A percentile compares a stretch with the other conserved stretches of the same genome.
phyloP scores from a whole-genome alignment of 2,329 filamentous ascomycete genomes.

The Sporothrix curviconia region DNA sequence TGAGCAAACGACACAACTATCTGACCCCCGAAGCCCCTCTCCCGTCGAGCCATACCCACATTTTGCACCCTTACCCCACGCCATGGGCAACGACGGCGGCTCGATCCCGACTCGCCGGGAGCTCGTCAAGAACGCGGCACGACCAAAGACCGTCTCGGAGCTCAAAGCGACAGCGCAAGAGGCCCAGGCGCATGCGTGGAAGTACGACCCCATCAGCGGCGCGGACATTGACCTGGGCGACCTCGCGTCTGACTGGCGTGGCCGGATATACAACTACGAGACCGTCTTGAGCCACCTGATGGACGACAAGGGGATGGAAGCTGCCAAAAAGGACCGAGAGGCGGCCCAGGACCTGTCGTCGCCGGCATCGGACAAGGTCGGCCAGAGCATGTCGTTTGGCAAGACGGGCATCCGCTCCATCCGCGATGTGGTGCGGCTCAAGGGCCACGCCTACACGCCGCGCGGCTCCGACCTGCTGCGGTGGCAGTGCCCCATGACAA shows the following conservation, averaged over 20 bases:
- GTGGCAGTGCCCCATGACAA: conserved; percentile 81
- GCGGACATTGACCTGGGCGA: conserved; percentile 61
- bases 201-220: conserved; percentile 78
- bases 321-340: conserved; percentile 21
- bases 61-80: neutral
- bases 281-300: conserved; percentile 62
- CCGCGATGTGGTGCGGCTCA: conserved; percentile 80
- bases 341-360: conserved; percentile 31
- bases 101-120: conserved; percentile 93
- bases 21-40: no score
- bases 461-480: no score
- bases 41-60: no score
- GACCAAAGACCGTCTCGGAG: conserved; percentile 73
- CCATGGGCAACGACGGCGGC: conserved; percentile 96
- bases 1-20: no score
- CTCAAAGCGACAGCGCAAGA: conserved; percentile 84
- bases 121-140: conserved; percentile 88
- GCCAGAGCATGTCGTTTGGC: conserved; percentile 34
- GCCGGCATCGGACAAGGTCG: conserved; percentile 36
- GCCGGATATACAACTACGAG: conserved; percentile 92
- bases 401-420: conserved; percentile 65
- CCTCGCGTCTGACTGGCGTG: conserved; percentile 76
- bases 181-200: conserved; percentile 80
- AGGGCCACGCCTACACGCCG: conserved; percentile 49
- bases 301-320: conserved; percentile 3